A percentile compares a stretch with the other conserved stretches of the same genome.
These are phyloP conservation scores for Triticum dicoccoides DNA, from an alignment of 176 grass and related monocot genomes.

Conservation along the genomic window DNA sequence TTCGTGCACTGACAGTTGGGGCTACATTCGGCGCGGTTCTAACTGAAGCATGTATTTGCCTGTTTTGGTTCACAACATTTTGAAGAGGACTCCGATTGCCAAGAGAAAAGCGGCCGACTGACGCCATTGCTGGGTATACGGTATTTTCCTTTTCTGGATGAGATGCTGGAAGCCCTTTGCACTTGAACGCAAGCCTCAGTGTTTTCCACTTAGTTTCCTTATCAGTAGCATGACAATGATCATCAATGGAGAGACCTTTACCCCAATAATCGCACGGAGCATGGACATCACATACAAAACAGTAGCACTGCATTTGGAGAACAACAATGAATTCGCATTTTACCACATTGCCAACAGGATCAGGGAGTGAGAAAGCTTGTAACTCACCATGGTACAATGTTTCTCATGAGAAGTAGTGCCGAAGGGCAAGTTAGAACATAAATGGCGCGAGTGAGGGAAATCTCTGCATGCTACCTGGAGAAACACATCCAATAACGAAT, in stretches of 20 bases:
- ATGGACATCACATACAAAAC: constrained; percentile 74
- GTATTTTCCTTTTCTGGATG: constrained; percentile 34
- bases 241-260: constrained; percentile 13
- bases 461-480: constrained; percentile 83
- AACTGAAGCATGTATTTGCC: too few relatives aligned
- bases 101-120: background rate
- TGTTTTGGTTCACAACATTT: background rate
- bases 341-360: background rate
- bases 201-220: constrained; percentile 58
- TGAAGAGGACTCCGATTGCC: background rate
- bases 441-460: constrained; percentile 79
- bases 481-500: constrained; percentile 13
- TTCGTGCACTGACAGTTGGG: too few relatives aligned
- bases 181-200: constrained; percentile 49
- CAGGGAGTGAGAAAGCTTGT: background rate
- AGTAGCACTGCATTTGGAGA: constrained; percentile 82
- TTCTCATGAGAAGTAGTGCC: constrained; percentile 55
- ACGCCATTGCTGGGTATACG: background rate
- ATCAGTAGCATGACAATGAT: constrained; percentile 80
- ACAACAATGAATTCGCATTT: background rate
- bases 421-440: constrained; percentile 80
- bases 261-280: constrained; percentile 82
- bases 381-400: constrained; percentile 69
- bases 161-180: constrained; percentile 26
- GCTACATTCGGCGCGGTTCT: too few relatives aligned